Base-by-base conservation (phyloP, 1,284 basidiomycete species). In the Inonotus obliquus region DNA sequence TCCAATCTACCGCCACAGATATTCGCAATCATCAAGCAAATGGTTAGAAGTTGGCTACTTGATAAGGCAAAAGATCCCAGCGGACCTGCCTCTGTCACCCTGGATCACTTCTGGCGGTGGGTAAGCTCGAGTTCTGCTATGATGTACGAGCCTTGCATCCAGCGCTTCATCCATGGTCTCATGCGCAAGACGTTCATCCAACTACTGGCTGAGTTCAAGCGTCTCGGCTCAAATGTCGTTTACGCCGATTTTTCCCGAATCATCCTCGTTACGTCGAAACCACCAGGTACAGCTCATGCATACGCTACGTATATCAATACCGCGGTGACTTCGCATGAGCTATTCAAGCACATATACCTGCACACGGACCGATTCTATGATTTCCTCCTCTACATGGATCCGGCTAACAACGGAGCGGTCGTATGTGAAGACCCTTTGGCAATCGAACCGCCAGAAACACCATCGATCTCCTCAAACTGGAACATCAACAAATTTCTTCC, bases 181-280 rank as follows among this genome's bases (percentile, higher is more conserved):
- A 99, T 99, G 97, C 87, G 92, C 65, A 99, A 99, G 79, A 96
- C 92, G 0, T 96, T 99, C 73, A 91, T 98, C 49, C 97, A 99
- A 75, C 82, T 99, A 63, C 82, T 99, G 14, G 96, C 96, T 11
- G 97, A 99, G 74, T 97, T 98, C 79, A 96, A 93, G 71, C 86
- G 97, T 13, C 80, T 99, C 0, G 97, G 97, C 0, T 96, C 95
- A 0, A 87, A 92, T 62, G 89, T 99, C 59, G 86, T 99, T 27
- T 95, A 96, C 66, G 96, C 96, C n/a, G 94, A 98, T 71, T 95
- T 98, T 72, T 89, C 91, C 66, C 85, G 88, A 11, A 87, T 99
- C 63, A 82, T 98, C 63, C 84, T 99, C 27, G 87, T 96, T 2
- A 99, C 97, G 0, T 91, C 90, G 47, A 99, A 99, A 74, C 96